Evolutionary conservation across 2,329 filamentous ascomycete genomes (phyloP).

Genomic region (Aspergillus puulaauensis): DNA sequence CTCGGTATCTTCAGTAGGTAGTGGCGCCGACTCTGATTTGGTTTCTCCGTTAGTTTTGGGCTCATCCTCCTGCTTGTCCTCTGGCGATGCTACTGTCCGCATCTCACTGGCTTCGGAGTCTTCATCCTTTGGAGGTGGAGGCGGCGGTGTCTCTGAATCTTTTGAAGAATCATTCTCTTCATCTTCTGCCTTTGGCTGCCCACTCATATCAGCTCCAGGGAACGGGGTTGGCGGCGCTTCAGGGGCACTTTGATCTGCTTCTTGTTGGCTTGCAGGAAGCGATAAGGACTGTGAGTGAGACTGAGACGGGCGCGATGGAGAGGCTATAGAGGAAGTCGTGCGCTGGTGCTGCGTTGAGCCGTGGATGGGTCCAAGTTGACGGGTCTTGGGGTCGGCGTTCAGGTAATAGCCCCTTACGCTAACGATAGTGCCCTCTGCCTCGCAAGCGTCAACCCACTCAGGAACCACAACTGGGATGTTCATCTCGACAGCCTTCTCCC

Average conservation of each 20-base stretch:
- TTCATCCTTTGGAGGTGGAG: constrained; percentile 32
- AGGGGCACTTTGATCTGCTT: constrained; percentile 22
- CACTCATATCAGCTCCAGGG: constrained; percentile 30
- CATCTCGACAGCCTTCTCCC: constrained; percentile 97
- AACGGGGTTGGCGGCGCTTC: constrained; percentile 36
- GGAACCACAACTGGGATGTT: constrained; percentile 96
- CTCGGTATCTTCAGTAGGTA: constrained; percentile 8
- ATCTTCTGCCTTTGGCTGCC: constrained; percentile 27
- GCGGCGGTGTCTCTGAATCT: constrained; percentile 22
- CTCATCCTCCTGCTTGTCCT: background rate
- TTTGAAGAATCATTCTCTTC: constrained; percentile 27
- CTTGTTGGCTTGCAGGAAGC: constrained; percentile 20
- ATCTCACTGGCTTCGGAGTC: constrained; percentile 14
- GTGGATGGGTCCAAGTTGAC: constrained; percentile 48
- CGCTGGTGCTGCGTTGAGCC: constrained; percentile 34
- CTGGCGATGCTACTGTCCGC: background rate
- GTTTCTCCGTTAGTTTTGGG: constrained; percentile 1
- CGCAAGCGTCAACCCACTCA: constrained; percentile 97
- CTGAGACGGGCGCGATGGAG: constrained; percentile 20
- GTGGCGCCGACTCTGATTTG: constrained; percentile 12
- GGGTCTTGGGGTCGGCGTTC: constrained; percentile 71
- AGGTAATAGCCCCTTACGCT: constrained; percentile 96
- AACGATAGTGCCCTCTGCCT: constrained; percentile 86
- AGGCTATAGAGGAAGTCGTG: constrained; percentile 31
- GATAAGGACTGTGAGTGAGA: constrained; percentile 24